Conservation (phyloP, 768 basidiomycete genomes). For the Calocybe cyanea region DNA sequence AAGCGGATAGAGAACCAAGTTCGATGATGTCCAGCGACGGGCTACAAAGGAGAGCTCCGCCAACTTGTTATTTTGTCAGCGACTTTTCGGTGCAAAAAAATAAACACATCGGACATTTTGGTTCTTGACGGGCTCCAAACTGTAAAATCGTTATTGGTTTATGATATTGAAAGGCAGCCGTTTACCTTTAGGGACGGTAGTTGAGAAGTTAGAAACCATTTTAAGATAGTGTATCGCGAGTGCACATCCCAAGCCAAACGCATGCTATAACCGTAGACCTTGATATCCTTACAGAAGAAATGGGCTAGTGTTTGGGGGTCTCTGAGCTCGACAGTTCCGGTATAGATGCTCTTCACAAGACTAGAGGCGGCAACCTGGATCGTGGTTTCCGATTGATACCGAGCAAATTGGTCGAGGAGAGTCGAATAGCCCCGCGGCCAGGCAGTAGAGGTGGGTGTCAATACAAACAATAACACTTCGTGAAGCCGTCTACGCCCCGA, state of each 20-base stretch:
- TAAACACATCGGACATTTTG: constrained; percentile 5
- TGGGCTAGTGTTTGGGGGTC: constrained; percentile 33
- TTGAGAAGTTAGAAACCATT: constrained; percentile 31
- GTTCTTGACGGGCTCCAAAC: background rate
- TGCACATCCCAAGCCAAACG: constrained; percentile 25
- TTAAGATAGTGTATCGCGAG: constrained; percentile 30
- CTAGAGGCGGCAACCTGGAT: constrained; percentile 29
- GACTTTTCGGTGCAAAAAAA: background rate
- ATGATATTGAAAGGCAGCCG: background rate
- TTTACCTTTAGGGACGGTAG: constrained; percentile 13
- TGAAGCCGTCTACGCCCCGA: constrained; percentile 15
- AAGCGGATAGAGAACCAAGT: background rate
- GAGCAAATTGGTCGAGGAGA: constrained; percentile 21
- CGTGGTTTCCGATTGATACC: constrained; percentile 14
- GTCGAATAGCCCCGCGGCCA: constrained; percentile 37
- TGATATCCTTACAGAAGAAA: constrained; percentile 30
- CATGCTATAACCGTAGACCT: constrained; percentile 36
- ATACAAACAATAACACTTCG: constrained; percentile 34
- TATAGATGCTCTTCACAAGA: constrained; percentile 31
- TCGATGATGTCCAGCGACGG: background rate
- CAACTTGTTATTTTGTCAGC: background rate
- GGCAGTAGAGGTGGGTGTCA: constrained; percentile 41
- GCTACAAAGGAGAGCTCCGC: background rate
- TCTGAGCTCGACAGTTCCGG: constrained; percentile 43
- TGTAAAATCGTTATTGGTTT: background rate